Conservation (phyloP, 371 early-diverging fungal species). For the Actinomortierella ambigua region DNA sequence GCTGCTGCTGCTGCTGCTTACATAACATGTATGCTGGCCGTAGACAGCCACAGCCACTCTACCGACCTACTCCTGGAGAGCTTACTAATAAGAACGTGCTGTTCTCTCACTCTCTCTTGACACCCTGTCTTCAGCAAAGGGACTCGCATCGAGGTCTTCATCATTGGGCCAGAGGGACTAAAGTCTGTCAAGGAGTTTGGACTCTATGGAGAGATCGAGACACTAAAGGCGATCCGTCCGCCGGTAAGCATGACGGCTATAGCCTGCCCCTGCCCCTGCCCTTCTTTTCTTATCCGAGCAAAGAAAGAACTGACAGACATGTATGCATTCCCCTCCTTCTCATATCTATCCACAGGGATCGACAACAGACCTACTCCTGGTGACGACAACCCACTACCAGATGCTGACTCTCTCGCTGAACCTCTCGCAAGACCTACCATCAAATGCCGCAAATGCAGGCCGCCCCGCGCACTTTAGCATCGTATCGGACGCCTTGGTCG, state of each 20-base stretch:
- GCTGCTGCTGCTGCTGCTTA: no score
- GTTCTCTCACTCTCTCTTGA: no score
- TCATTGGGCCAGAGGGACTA: constrained; percentile 63
- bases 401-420: constrained; percentile 38
- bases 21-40: no score
- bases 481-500: constrained; percentile 28
- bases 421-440: constrained; percentile 11
- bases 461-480: constrained; percentile 34
- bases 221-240: constrained; percentile 61
- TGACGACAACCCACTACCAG: constrained; percentile 34
- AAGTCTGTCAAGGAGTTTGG: constrained; percentile 69
- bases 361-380: constrained; percentile 24
- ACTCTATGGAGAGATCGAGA: constrained; percentile 73
- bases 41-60: no score
- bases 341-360: constrained; percentile 21
- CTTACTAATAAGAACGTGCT: no score
- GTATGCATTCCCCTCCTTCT: no score
- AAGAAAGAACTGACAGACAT: constrained; percentile 4
- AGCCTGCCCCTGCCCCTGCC: background rate
- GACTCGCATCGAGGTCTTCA: constrained; percentile 74
- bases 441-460: background rate
- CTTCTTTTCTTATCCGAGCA: background rate
- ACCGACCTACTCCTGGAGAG: no score
- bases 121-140: constrained; percentile 58
- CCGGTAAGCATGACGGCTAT: constrained; percentile 47